These are phyloP conservation scores for Debaryomyces sp. DNA, from an alignment of 1,139 yeast species.

Conservation along the genomic window DNA sequence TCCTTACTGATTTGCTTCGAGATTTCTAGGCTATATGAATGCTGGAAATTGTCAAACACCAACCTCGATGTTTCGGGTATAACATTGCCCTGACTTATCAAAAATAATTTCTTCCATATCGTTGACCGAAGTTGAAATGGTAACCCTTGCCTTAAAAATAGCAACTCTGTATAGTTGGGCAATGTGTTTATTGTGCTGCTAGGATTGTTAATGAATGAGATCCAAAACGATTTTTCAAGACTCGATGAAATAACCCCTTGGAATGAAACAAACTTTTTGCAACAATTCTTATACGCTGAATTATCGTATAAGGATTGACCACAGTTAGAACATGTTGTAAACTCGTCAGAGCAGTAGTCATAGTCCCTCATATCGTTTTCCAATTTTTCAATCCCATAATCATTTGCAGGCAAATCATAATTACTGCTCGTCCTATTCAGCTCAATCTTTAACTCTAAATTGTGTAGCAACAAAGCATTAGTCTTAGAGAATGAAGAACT, in stretches of 20 bases:
- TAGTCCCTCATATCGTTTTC: conserved; percentile 22
- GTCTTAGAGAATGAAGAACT: conserved; percentile 22
- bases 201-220: conserved; percentile 47
- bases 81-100: conserved; percentile 29
- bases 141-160: conserved; percentile 43
- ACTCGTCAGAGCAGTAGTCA: conserved; percentile 34
- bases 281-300: conserved; percentile 21
- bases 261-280: conserved; percentile 14
- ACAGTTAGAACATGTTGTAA: conserved; percentile 38
- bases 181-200: conserved; percentile 48
- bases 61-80: conserved; percentile 41
- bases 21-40: conserved; percentile 43
- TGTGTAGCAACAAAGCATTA: conserved; percentile 29
- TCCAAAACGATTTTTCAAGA: conserved; percentile 48
- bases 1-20: conserved; percentile 63
- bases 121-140: conserved; percentile 40
- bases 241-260: conserved; percentile 23
- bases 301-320: conserved; percentile 20
- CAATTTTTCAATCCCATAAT: not conserved
- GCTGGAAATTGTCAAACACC: conserved; percentile 46
- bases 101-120: conserved; percentile 42
- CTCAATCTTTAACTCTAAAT: conserved; percentile 37
- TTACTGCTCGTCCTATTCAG: conserved; percentile 5
- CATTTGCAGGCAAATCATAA: not conserved
- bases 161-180: conserved; percentile 49